Evolutionary conservation across 768 basidiomycete genomes (phyloP).

Genomic region (Psilocybe subaeruginosa): DNA sequence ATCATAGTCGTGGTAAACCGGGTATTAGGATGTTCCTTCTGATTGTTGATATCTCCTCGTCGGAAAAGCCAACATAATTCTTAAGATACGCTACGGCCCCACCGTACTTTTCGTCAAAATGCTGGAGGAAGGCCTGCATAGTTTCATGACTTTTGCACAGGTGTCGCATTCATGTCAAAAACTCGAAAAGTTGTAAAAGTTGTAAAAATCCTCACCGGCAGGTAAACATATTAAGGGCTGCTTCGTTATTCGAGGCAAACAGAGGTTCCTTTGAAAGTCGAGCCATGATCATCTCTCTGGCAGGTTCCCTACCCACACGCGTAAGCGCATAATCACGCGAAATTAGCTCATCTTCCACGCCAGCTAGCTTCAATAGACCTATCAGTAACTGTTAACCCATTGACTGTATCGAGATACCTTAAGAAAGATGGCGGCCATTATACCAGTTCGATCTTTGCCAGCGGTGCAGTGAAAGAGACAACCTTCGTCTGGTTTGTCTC

Average conservation of each 20-base stretch:
- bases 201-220: conserved; percentile 55
- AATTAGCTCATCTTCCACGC: conserved; percentile 65
- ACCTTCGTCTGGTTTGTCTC: conserved; percentile 66
- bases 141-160: conserved; percentile 58
- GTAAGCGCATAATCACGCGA: conserved; percentile 80
- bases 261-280: conserved; percentile 71
- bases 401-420: conserved; percentile 44
- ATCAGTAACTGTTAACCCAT: not conserved
- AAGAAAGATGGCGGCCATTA: conserved; percentile 72
- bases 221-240: conserved; percentile 82
- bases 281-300: conserved; percentile 68
- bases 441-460: conserved; percentile 83
- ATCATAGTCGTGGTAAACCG: conserved; percentile 14
- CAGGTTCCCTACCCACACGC: conserved; percentile 79
- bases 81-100: conserved; percentile 69
- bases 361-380: conserved; percentile 58
- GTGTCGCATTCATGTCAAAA: conserved; percentile 3
- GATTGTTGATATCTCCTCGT: conserved; percentile 65
- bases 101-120: conserved; percentile 66
- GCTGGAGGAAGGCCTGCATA: conserved; percentile 70
- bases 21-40: conserved; percentile 57
- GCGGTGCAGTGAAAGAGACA: conserved; percentile 84
- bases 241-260: conserved; percentile 73
- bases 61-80: conserved; percentile 56
- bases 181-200: not conserved